Base-by-base conservation (phyloP, 257 asterid species). In the Fraxinus americana region DNA sequence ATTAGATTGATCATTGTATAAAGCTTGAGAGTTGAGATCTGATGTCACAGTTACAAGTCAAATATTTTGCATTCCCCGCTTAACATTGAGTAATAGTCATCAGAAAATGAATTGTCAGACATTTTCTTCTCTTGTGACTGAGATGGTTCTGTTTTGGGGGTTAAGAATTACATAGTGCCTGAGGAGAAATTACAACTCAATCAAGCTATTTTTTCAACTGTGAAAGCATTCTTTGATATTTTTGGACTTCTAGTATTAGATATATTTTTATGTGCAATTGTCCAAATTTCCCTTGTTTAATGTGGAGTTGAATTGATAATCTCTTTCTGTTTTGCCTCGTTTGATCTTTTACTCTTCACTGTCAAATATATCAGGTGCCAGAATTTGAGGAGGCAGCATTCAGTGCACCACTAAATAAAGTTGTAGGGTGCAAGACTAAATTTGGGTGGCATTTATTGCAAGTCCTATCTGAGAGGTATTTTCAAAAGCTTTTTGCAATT, bases 361-460 rank as follows among this genome's bases (percentile, higher is more conserved):
- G 77, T 78, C 77, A 72, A 83, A 73, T 72, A 48, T 82, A 68
- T 87, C 78, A 95, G 99, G 98, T 95, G 81, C 93, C 92, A 52
- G 99, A 95, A 83, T 95, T 95, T 90, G 99, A 95, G 87, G 98
- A 93, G 84, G 96, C 91, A 77, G 98, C 99, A 66, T 95, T 95
- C 82, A 65, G 52, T 88, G 97, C 98, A 77, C 89, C 92, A 14
- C 65, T 88, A 48, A 95, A 91, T 83, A 88, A 86, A 82, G 88
- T 91, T 71, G 92, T 93, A 61, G 84, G 84, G 86, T 95, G 98
- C 86, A 95, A 93, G 83, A 95, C 98, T 66, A 83, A 91, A 79
- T 93, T 93, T 69, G 99, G 99, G 67, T 95, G 99, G 98, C 99
- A 95, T 85, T 81, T 95, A 34, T 82, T 95, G 92, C 99, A 95